Base-by-base conservation (phyloP, 1,284 basidiomycete species). In the Ustilago bromivora region DNA sequence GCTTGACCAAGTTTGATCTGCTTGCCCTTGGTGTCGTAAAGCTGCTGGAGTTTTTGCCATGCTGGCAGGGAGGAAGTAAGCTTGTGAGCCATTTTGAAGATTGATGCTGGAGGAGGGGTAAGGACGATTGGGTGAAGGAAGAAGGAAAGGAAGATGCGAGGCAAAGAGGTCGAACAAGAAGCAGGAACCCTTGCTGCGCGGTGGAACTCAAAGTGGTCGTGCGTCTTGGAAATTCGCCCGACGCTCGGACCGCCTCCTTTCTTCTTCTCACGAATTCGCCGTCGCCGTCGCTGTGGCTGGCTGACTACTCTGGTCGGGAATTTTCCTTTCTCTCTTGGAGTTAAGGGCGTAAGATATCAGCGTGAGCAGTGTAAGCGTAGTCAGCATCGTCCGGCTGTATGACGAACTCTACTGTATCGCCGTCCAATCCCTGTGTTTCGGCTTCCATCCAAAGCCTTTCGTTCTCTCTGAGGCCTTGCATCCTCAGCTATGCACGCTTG, bases 41-140 rank as follows among this genome's bases (percentile, higher is more conserved):
- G 90, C 84, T 90, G 84, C 88, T 98, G 92, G 79, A 99, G 93
- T 88, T 95, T 92, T 88, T 94, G 91, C 95, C 96, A 98, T 56
- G 94, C 88, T 51, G 91, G 76, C 64, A 71, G 67, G 38, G 72
- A 67, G 28, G 79, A 73, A n/a, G 83, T 68, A 56, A 85, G 83
- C 46, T 81, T 62, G 61, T 73, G 76, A 43, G 76, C 70, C 76
- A 78, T 78, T 49, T 41, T 76, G 56, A 51, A 19, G 57, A 35
- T 23, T 36, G 15, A 28, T 41, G 46, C 19, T 32, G 15, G 13
- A 15, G 36, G 36, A 36, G 9, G 34, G 40, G 15, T 34, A 31
- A n/a, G 49, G 47, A 59, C 17, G 49, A 34, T 51, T 32, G 13
- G 55, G 49, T 67, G 64, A 34, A 19, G 56, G 10, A 32, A 46